Percentiles rank a stretch among this genome's conserved stretches.
These are phyloP conservation scores for Aureobasidium subglaciale DNA, from an alignment of 2,329 filamentous ascomycete species.

Conservation along the genomic window DNA sequence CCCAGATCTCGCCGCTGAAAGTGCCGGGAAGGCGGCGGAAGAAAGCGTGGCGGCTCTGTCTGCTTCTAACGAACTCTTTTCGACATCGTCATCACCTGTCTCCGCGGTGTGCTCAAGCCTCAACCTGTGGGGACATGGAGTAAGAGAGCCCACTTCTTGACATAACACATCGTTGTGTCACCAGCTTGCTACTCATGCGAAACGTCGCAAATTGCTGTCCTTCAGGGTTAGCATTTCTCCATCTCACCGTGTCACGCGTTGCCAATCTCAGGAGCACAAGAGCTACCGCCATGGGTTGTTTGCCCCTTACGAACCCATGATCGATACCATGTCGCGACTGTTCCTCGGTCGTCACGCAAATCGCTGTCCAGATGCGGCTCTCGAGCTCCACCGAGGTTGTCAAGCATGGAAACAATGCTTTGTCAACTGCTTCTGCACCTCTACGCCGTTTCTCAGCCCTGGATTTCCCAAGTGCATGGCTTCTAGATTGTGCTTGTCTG, in stretches of 20 bases:
- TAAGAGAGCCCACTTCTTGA: background rate
- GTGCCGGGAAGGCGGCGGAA: background rate
- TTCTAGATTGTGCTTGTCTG: background rate
- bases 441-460: background rate
- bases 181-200: background rate
- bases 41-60: background rate
- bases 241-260: background rate
- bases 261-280: background rate
- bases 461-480: background rate
- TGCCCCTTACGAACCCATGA: background rate
- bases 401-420: background rate
- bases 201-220: background rate
- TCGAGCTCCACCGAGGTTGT: background rate
- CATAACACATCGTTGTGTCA: background rate
- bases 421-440: background rate
- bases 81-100: slow-evolving; percentile 1
- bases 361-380: background rate
- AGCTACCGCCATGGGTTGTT: background rate
- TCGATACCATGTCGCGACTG: background rate
- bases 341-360: background rate
- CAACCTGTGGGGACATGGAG: background rate
- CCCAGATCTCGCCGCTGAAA: background rate
- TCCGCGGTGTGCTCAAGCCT: slow-evolving; percentile 2
- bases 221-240: background rate
- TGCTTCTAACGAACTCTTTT: background rate